Percentiles rank a stretch among this genome's conserved stretches.
phyloP scores from a whole-genome alignment of 1,139 yeast species.

The Magnusiomyces starmeri region DNA sequence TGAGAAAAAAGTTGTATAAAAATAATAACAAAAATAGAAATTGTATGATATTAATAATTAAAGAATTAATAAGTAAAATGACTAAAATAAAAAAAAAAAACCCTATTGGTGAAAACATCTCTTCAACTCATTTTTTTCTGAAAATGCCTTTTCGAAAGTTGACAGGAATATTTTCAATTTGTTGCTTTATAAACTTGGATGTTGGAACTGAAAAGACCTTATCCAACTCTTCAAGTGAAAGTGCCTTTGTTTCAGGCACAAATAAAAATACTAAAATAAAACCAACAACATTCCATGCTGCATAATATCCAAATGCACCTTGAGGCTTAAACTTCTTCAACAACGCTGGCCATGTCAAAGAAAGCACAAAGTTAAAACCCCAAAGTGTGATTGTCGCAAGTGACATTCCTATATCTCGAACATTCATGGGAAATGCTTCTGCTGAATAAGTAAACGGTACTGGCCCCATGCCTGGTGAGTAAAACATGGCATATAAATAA shows the following conservation, averaged over 20 bases:
- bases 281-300: slow-evolving; percentile 78
- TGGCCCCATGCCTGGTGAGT: slow-evolving; percentile 85
- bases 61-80: too few relatives aligned
- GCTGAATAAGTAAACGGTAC: slow-evolving; percentile 88
- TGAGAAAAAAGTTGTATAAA: too few relatives aligned
- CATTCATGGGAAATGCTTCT: slow-evolving; percentile 77
- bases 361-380: slow-evolving; percentile 76
- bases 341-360: slow-evolving; percentile 78
- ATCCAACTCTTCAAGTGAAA: slow-evolving; percentile 55
- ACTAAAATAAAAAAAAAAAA: background rate
- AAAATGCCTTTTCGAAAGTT: slow-evolving; percentile 19
- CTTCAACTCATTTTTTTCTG: background rate
- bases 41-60: too few relatives aligned
- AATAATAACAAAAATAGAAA: too few relatives aligned
- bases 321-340: slow-evolving; percentile 58
- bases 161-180: slow-evolving; percentile 30
- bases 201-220: slow-evolving; percentile 36
- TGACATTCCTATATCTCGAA: slow-evolving; percentile 82
- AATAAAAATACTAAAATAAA: slow-evolving; percentile 43
- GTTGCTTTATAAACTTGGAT: slow-evolving; percentile 31
- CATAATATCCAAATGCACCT: slow-evolving; percentile 87
- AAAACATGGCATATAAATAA: slow-evolving; percentile 63
- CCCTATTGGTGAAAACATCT: background rate
- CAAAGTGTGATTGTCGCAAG: slow-evolving; percentile 79
- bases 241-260: slow-evolving; percentile 56